phyloP scores from a whole-genome alignment of 225 moss, liverwort and hornwort species.

The Pleurozium schreberi region DNA sequence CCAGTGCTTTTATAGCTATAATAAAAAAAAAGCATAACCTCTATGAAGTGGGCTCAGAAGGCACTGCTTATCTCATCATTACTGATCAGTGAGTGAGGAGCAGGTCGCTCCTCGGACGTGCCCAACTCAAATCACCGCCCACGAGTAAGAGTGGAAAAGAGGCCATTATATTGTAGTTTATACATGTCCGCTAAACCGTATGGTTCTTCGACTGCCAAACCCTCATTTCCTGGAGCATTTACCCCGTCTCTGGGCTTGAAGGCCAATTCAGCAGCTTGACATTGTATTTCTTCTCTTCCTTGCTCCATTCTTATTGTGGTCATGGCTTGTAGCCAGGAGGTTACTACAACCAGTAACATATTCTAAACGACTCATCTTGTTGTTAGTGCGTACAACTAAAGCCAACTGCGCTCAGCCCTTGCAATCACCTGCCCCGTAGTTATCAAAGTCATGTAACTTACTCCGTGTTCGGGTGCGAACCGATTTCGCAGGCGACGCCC shows the following conservation, averaged over 20 bases:
- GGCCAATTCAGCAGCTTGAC: too few species aligned
- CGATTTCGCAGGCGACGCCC: neutral
- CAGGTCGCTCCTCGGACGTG: neutral
- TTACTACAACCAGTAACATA: too few species aligned
- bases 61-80: fast-evolving
- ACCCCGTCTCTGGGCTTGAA: too few species aligned
- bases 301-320: neutral
- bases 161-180: neutral
- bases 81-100: neutral
- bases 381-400: too few species aligned
- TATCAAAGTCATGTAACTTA: too few species aligned
- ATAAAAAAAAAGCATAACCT: fast-evolving
- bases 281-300: neutral
- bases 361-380: too few species aligned
- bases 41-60: neutral
- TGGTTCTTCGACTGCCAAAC: neutral
- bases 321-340: neutral
- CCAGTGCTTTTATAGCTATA: neutral
- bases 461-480: neutral
- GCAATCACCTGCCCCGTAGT: too few species aligned
- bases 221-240: too few species aligned
- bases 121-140: neutral
- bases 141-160: fast-evolving
- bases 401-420: too few species aligned
- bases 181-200: neutral